Percentiles rank a stretch among this genome's conserved stretches.
Conservation (phyloP, 768 basidiomycete species). For the Ramaria sp. region DNA sequence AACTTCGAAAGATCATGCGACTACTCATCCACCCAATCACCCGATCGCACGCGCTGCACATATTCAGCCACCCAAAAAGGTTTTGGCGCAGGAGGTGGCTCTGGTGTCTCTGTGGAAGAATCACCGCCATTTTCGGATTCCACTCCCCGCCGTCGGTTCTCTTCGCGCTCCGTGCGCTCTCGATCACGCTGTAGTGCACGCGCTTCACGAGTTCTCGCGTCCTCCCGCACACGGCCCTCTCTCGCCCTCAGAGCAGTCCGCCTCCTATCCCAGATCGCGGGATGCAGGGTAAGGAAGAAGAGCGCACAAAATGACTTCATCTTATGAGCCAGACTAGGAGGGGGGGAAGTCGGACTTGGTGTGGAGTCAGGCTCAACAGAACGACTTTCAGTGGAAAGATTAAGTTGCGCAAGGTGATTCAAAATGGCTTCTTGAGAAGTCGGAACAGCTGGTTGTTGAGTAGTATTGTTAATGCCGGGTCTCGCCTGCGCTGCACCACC, state of each 20-base stretch:
- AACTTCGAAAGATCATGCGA: too few relatives aligned
- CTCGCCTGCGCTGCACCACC: background rate
- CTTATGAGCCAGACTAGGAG: constrained; percentile 40
- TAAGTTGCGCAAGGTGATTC: constrained; percentile 44
- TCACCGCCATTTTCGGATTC: constrained; percentile 13
- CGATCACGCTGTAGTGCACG: constrained; percentile 1
- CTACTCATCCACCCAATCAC: constrained; percentile 61
- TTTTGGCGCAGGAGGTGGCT: constrained; percentile 37
- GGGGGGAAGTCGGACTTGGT: constrained; percentile 8
- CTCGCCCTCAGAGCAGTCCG: constrained; percentile 44
- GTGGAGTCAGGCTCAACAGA: constrained; percentile 26
- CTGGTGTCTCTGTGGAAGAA: constrained; percentile 6
- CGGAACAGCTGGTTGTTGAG: constrained; percentile 20
- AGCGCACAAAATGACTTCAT: constrained; percentile 41
- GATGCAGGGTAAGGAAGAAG: constrained; percentile 52
- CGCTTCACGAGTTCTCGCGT: constrained; percentile 33
- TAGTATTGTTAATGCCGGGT: background rate
- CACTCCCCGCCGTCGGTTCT: constrained; percentile 10
- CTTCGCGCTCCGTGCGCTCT: constrained; percentile 18
- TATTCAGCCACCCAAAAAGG: constrained; percentile 56
- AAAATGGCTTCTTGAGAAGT: constrained; percentile 27
- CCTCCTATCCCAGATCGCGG: constrained; percentile 65
- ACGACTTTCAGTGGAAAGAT: constrained; percentile 45
- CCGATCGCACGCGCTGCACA: constrained; percentile 48
- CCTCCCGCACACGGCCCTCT: constrained; percentile 58